Base-by-base conservation (phyloP, 139 green algal genomes). In the Picochlorum sp. region DNA sequence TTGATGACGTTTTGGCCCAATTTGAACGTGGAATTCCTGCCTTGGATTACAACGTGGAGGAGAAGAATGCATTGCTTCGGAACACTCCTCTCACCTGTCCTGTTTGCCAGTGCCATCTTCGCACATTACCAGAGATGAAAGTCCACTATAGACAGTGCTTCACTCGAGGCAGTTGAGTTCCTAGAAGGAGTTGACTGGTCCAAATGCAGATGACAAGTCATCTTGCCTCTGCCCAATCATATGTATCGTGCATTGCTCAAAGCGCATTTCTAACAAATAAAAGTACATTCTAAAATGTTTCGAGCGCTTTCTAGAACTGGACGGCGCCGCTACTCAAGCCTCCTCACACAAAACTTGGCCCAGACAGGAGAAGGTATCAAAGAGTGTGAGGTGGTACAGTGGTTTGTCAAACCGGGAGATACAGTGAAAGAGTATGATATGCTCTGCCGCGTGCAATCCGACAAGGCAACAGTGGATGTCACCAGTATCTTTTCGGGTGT, bases 301-400 rank as follows among this genome's bases (percentile, higher is more conserved):
- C 34, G 34, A 9, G 2, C 34, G 1, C 34, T 41, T 41, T 41
- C 7, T 41, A 41, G 34, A 41, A 41, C 34, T 13, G 34, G 34
- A 11, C 34, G 34, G 34, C 34, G 34, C 34, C 2, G 34, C 8
- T 41, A 41, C 34, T 41, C 34, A 41, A 41, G 34, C 34, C 34
- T 41, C 34, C 34, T 41, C 34, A 54, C 47, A 21, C 47, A 54
- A 54, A 20, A 54, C 47, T 69, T 90, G 4, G 68, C 84, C 24
- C 89, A 96, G 69, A 90, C 86, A 10, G 89, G 91, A 3, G 91
- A 97, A 68, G 91, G 91, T 69, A 96, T 97, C 61, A 87, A 83
- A 26, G 89, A 97, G 77, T 95, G 88, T 64, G 90, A 97, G 78
- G 66, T 97, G 16, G 66, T 96, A 13, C 59, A 84, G 20, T 97